Conservation (phyloP, 2,329 filamentous ascomycete genomes). For the Colletotrichum sp. region DNA sequence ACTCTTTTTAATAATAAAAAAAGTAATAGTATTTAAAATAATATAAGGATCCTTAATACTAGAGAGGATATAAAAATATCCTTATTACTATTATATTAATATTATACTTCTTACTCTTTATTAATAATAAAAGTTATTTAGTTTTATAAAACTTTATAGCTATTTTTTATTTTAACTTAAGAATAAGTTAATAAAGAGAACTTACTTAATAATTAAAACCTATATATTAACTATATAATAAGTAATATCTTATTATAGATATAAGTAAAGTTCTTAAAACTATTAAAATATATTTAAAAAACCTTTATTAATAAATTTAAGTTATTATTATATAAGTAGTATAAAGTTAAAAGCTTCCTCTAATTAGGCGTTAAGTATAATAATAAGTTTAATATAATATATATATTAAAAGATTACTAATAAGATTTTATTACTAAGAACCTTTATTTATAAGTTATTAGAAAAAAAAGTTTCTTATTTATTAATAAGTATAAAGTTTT, state of each 20-base stretch:
- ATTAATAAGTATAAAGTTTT: neutral
- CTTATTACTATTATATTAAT: neutral
- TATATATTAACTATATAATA: too few relatives aligned
- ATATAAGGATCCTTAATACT: neutral
- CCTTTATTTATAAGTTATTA: neutral
- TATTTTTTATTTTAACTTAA: too few relatives aligned
- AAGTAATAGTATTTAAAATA: neutral
- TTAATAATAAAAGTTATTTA: neutral
- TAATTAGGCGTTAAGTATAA: neutral
- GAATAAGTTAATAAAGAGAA: too few relatives aligned
- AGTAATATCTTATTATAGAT: neutral
- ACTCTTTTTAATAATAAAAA: neutral
- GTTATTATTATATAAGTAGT: neutral
- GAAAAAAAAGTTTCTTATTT: neutral
- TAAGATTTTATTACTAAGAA: neutral
- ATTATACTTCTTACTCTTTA: rapidly evolving
- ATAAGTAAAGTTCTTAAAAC: neutral
- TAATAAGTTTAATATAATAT: neutral
- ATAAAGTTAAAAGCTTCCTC: neutral
- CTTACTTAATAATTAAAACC: too few relatives aligned
- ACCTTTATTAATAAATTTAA: neutral
- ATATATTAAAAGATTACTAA: neutral
- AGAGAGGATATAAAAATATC: neutral
- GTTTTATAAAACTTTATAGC: too few relatives aligned
- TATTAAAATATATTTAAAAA: neutral